phyloP scores from a whole-genome alignment of 2,329 filamentous ascomycete genomes.

The Teratosphaeria zuluensis region DNA sequence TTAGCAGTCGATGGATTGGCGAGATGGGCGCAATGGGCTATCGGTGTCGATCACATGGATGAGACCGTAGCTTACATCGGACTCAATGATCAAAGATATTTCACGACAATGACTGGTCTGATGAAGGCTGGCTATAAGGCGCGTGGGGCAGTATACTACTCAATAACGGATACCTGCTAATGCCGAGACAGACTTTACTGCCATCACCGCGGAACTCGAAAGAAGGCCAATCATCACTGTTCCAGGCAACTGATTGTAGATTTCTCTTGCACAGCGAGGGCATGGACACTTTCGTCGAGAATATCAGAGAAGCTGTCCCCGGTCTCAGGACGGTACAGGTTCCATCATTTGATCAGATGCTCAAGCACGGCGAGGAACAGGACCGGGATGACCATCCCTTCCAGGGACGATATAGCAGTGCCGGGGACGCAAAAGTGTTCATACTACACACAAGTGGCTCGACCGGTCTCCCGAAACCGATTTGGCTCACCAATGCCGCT shows the following conservation, averaged over 20 bases:
- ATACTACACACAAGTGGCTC: constrained; percentile 5
- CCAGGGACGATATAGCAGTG: background rate
- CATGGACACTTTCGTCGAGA: background rate
- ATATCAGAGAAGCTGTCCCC: background rate
- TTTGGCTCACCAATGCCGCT: background rate
- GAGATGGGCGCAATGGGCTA: constrained; percentile 8
- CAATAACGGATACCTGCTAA: no score
- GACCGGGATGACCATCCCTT: background rate
- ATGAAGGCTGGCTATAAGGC: constrained; percentile 2
- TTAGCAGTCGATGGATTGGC: constrained; percentile 12
- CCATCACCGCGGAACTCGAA: constrained; percentile 2
- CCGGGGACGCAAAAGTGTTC: background rate
- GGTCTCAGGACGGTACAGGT: background rate
- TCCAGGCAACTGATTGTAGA: background rate
- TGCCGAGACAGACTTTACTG: background rate
- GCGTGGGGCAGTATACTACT: no score
- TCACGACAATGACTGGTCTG: background rate
- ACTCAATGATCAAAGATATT: constrained; percentile 2
- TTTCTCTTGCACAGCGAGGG: constrained; percentile 2
- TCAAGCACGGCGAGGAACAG: background rate
- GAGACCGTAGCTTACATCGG: constrained; percentile 6
- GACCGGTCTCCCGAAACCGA: constrained; percentile 5
- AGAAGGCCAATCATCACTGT: constrained; percentile 1
- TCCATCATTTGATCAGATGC: constrained; percentile 1
- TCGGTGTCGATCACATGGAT: constrained; percentile 6